Evolutionary conservation across 352 stramenopile species (phyloP).

Genomic region (Phytophthora crassamura): DNA sequence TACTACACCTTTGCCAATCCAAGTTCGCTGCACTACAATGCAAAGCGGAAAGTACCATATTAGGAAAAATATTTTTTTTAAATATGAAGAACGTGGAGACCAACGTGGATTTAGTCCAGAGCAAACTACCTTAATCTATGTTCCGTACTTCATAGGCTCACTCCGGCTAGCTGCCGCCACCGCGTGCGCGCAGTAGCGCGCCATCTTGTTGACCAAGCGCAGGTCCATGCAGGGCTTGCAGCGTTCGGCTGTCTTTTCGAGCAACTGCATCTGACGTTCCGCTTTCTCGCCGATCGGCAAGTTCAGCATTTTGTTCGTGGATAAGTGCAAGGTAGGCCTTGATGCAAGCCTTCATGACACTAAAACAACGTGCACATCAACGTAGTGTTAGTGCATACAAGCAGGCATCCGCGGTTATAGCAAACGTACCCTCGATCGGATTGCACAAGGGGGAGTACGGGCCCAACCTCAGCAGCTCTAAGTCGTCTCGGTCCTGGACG

Average conservation of each 20-base stretch:
- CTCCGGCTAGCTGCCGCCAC: too few relatives aligned
- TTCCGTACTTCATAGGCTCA: too few relatives aligned
- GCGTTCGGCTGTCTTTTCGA: background rate
- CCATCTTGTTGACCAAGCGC: constrained; percentile 10
- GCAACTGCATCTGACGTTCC: background rate
- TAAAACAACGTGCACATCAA: constrained; percentile 1
- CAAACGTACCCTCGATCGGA: too few relatives aligned
- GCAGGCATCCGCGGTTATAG: too few relatives aligned
- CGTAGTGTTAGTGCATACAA: too few relatives aligned
- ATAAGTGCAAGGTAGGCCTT: constrained; percentile 1
- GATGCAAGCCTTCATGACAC: constrained; percentile 2
- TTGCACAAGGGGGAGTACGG: constrained; percentile 11
- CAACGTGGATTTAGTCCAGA: too few relatives aligned
- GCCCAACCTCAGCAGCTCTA: constrained; percentile 8
- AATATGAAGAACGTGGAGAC: too few relatives aligned
- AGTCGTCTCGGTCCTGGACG: background rate
- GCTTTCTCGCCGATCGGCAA: background rate
- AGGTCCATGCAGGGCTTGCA: constrained; percentile 8
- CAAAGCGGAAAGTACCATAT: too few relatives aligned
- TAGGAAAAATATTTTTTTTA: too few relatives aligned
- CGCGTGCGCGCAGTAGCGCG: background rate
- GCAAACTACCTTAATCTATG: too few relatives aligned
- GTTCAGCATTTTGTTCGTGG: background rate
- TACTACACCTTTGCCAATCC: too few relatives aligned
- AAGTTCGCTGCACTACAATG: too few relatives aligned